phyloP scores from a whole-genome alignment of 2,329 filamentous ascomycete species.

The Chaetomiaceae sp. region DNA sequence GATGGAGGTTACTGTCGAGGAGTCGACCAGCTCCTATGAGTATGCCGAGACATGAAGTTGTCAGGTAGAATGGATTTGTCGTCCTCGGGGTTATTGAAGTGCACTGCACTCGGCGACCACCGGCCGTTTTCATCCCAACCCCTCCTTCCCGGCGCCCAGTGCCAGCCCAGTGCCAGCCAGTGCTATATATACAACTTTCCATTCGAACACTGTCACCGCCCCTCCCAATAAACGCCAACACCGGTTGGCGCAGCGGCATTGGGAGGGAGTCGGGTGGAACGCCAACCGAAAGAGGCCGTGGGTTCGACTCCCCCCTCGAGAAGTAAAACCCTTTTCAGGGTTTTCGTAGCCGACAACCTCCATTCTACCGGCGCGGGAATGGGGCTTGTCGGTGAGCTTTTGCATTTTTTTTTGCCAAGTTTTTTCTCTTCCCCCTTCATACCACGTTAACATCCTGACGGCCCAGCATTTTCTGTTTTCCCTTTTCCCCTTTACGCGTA shows the following conservation, averaged over 20 bases:
- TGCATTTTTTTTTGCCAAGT: not conserved
- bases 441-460: no score
- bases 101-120: no score
- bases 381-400: not conserved
- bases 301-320: not conserved
- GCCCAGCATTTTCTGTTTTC: no score
- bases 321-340: not conserved
- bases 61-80: no score
- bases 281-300: not conserved
- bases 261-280: not conserved
- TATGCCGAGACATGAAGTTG: conserved; percentile 72
- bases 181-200: not conserved
- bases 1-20: conserved; percentile 78
- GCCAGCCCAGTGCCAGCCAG: not conserved
- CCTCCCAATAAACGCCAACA: not conserved
- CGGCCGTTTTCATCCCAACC: not conserved
- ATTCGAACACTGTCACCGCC: not conserved
- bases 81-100: no score
- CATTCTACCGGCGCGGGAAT: not conserved
- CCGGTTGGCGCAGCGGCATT: not conserved
- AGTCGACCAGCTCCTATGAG: conserved; percentile 71
- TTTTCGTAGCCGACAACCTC: not conserved
- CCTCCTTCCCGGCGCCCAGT: not conserved
- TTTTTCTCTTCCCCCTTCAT: not conserved
- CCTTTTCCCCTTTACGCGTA: no score